These are phyloP conservation scores for Hypoxylon sp. DNA, from an alignment of 2,329 filamentous ascomycete genomes.

Conservation along the genomic window DNA sequence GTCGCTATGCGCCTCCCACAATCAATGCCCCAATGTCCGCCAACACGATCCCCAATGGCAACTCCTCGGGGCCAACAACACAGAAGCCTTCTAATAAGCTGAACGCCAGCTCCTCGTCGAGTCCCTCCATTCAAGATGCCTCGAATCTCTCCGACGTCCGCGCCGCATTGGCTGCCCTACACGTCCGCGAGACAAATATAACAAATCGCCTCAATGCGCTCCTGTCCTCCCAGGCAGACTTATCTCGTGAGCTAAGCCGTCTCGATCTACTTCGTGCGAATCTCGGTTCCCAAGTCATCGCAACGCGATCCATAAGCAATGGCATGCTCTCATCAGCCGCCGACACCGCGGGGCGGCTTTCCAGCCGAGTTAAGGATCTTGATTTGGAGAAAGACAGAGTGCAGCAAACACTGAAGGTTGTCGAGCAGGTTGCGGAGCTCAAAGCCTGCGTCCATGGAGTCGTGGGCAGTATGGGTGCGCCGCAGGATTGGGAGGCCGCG, in stretches of 20 bases:
- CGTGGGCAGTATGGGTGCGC: constrained; percentile 94
- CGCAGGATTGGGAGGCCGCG: constrained; percentile 98
- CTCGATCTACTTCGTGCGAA: constrained; percentile 91
- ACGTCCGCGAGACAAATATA: constrained; percentile 81
- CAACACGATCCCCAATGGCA: constrained; percentile 55
- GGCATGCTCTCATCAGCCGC: constrained; percentile 91
- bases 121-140: constrained; percentile 74
- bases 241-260: constrained; percentile 87
- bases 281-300: constrained; percentile 87
- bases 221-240: constrained; percentile 85
- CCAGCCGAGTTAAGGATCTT: constrained; percentile 86
- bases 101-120: constrained; percentile 47
- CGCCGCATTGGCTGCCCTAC: constrained; percentile 80
- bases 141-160: constrained; percentile 84
- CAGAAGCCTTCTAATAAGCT: constrained; percentile 49
- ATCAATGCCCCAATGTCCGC: constrained; percentile 56
- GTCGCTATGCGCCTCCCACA: constrained; percentile 54
- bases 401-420: constrained; percentile 89
- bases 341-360: constrained; percentile 86
- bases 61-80: constrained; percentile 50
- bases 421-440: constrained; percentile 96
- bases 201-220: constrained; percentile 82
- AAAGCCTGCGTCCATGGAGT: constrained; percentile 97
- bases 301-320: constrained; percentile 86
- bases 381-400: constrained; percentile 94